A percentile compares a stretch with the other conserved stretches of the same genome.
phyloP scores from a whole-genome alignment of 2,329 filamentous ascomycete genomes.

The Sclerotinia spermophila region DNA sequence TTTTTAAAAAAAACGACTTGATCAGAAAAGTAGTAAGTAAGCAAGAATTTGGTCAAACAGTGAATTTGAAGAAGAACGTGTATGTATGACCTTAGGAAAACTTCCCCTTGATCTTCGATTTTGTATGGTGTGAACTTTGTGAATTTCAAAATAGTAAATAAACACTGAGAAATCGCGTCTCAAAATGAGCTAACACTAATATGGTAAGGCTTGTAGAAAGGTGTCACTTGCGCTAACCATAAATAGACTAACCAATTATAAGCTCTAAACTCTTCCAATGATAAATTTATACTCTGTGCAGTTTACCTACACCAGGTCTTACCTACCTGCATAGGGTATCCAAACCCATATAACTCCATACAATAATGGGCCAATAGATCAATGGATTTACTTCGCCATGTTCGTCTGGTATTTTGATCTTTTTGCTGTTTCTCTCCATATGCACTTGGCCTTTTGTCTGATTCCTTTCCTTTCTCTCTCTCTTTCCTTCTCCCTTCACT shows the following conservation, averaged over 20 bases:
- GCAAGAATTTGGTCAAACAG: not conserved
- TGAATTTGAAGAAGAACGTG: constrained; percentile 11
- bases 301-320: not conserved
- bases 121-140: not conserved
- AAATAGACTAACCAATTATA: not conserved
- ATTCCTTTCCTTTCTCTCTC: not conserved
- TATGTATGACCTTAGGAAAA: constrained; percentile 8
- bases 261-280: not conserved
- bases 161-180: constrained; percentile 10
- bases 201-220: not conserved
- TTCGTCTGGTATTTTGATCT: constrained; percentile 10
- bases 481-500: not conserved
- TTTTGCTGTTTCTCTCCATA: not conserved
- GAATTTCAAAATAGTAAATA: constrained; percentile 14
- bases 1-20: not conserved
- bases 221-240: not conserved
- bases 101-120: not conserved
- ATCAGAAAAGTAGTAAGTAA: not conserved
- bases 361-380: not conserved
- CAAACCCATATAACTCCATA: not conserved
- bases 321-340: not conserved
- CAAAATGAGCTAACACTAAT: not conserved
- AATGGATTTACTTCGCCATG: constrained; percentile 1
- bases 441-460: constrained; percentile 3
- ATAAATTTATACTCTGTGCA: not conserved